Base-by-base conservation (phyloP, 192 early-diverging fungal genomes). In the Backusella macrospora region DNA sequence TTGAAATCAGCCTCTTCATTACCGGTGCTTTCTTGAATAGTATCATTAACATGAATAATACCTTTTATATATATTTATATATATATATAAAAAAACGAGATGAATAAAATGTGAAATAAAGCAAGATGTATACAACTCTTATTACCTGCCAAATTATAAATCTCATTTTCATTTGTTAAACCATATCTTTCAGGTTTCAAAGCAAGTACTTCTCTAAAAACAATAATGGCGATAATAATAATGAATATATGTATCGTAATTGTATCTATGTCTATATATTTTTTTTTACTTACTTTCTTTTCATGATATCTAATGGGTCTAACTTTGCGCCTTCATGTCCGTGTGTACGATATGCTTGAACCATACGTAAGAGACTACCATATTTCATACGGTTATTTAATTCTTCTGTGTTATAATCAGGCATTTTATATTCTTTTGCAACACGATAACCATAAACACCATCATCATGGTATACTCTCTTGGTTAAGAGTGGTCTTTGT, bases 371-470 rank as follows among this genome's bases (percentile, higher is more conserved):
- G 26, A 99, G 84, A 70, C 93, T 93, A 46, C 95, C 91, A 64
- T 96, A 89, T 64, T 89, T 78, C 62, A 92, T 92, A 46, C 97
- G 87, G 86, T 98, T 99, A 13, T 76, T 80, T 3, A 97, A 85
- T 75, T 99, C 93, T 65, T 88, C 87, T 21, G 84, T 75, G 18
- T 92, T 89, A 81, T 93, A 98, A 81, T 98, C 96, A 4, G 90
- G 90, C 59, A 92, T 83, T 39, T 81, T 83, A 65, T 81, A 86
- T 34, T 81, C 84, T 21, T 89, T 88, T 47, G 94, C 92, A 6
- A 89, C 86, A n/a, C 96, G 88, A 79, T 92, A 98, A 12, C 96
- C 96, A 76, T 95, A 97, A 3, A 91, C 91, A 49, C 91, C 90
- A 42, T 90, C 86, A 62, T 94, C 90, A 76, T 95, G 92, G 79